These are phyloP conservation scores for Tylopilus intermedius DNA, from an alignment of 768 basidiomycete genomes.

Conservation along the genomic window DNA sequence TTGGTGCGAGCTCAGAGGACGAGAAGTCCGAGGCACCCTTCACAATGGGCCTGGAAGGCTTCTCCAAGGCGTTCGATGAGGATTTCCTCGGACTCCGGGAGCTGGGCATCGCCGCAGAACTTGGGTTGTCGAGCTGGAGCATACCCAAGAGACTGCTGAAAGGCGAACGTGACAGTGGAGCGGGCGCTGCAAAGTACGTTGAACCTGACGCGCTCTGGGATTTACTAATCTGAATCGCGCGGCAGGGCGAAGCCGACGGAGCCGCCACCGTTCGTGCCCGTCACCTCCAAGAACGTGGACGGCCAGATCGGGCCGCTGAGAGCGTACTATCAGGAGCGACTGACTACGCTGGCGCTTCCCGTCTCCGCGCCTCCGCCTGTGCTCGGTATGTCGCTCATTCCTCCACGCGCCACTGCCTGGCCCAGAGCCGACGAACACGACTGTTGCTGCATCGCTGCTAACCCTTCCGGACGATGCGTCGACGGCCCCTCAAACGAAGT, in stretches of 20 bases:
- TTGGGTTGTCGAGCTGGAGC: slow-evolving; percentile 69
- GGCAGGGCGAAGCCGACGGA: slow-evolving; percentile 60
- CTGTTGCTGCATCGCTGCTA: slow-evolving; percentile 17
- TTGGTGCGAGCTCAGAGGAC: slow-evolving; percentile 45
- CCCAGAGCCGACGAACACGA: not conserved
- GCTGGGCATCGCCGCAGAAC: slow-evolving; percentile 82
- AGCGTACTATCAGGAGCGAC: slow-evolving; percentile 61
- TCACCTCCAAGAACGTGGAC: slow-evolving; percentile 61
- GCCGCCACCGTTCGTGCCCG: slow-evolving; percentile 72
- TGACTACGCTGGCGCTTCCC: slow-evolving; percentile 37
- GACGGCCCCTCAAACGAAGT: slow-evolving; percentile 54
- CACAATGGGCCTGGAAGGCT: slow-evolving; percentile 68
- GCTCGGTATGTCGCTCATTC: slow-evolving; percentile 15
- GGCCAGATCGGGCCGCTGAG: slow-evolving; percentile 83
- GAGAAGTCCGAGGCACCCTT: slow-evolving; percentile 64
- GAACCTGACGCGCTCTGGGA: not conserved
- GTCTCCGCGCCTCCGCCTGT: slow-evolving; percentile 7
- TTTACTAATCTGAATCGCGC: slow-evolving; percentile 3
- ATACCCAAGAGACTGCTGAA: slow-evolving; percentile 76
- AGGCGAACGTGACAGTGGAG: slow-evolving; percentile 47
- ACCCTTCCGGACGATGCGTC: slow-evolving; percentile 64
- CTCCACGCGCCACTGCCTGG: slow-evolving; percentile 1
- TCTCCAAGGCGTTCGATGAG: slow-evolving; percentile 82
- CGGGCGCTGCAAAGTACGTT: slow-evolving; percentile 47
- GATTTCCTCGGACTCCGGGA: slow-evolving; percentile 90